phyloP scores from a whole-genome alignment of 2,329 filamentous ascomycete genomes.

The Leptoxyphium fumago region DNA sequence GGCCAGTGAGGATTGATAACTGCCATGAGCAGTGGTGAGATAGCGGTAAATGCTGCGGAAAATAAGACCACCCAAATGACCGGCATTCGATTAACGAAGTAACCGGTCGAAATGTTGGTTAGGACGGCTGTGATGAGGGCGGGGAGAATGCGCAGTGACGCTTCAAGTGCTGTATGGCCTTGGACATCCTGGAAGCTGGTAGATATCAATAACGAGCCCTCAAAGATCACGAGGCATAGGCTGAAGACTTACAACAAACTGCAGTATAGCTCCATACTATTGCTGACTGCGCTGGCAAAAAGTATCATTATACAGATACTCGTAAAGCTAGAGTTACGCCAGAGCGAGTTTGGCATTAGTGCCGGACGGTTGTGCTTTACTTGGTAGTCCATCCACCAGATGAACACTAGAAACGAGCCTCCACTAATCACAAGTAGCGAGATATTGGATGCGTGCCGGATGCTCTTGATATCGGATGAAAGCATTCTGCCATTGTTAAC shows the following conservation, averaged over 20 bases:
- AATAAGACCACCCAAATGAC: background rate
- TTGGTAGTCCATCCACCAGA: constrained; percentile 39
- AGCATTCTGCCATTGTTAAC: constrained; percentile 5
- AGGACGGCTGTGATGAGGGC: constrained; percentile 34
- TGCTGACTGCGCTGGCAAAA: constrained; percentile 24
- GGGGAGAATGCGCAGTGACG: constrained; percentile 28
- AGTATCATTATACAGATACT: constrained; percentile 35
- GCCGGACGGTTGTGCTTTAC: constrained; percentile 33
- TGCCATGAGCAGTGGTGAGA: constrained; percentile 32
- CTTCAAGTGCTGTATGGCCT: constrained; percentile 6
- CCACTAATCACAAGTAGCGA: constrained; percentile 28
- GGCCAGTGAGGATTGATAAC: constrained; percentile 29
- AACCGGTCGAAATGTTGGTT: constrained; percentile 12
- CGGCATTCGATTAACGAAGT: background rate
- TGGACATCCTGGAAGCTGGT: constrained; percentile 14
- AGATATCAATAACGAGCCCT: background rate
- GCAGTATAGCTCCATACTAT: constrained; percentile 22
- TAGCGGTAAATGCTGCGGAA: constrained; percentile 5
- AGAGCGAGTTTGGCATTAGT: constrained; percentile 48
- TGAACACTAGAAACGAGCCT: constrained; percentile 24
- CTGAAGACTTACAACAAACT: constrained; percentile 18
- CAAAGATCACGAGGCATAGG: constrained; percentile 1
- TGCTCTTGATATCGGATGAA: constrained; percentile 8
- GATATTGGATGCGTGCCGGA: constrained; percentile 28
- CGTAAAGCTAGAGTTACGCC: constrained; percentile 42